Conservation (phyloP, 345 rosid genomes). For the Bruguiera parviflora region DNA sequence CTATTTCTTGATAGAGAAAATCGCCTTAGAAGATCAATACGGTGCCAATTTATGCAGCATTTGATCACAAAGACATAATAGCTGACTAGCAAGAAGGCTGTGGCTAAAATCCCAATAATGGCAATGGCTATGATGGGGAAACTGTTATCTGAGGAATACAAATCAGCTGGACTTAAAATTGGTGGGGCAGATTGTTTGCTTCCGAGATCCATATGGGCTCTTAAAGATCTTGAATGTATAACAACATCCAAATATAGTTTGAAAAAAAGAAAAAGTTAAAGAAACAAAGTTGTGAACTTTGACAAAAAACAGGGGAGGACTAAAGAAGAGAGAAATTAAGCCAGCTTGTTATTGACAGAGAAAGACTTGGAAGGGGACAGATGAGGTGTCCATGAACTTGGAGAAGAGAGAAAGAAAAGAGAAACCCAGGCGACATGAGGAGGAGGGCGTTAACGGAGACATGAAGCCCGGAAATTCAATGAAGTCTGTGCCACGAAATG, state of each 20-base stretch:
- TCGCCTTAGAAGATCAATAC: slow-evolving; percentile 57
- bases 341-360: slow-evolving; percentile 24
- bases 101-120: slow-evolving; percentile 80
- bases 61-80: slow-evolving; percentile 82
- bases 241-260: slow-evolving; percentile 12
- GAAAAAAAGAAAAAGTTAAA: too few species aligned
- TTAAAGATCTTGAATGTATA: slow-evolving; percentile 8
- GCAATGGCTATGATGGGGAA: slow-evolving; percentile 81
- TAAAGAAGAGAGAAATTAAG: slow-evolving; percentile 16
- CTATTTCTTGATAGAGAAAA: slow-evolving; percentile 58
- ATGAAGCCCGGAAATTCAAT: slow-evolving; percentile 15
- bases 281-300: background rate
- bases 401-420: slow-evolving; percentile 23
- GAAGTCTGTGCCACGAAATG: slow-evolving; percentile 24
- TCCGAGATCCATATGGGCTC: slow-evolving; percentile 47
- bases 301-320: background rate
- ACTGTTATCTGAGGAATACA: slow-evolving; percentile 39
- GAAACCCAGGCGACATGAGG: slow-evolving; percentile 14
- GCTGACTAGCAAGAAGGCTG: slow-evolving; percentile 77
- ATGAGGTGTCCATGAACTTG: slow-evolving; percentile 15
- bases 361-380: slow-evolving; percentile 12
- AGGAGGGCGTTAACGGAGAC: slow-evolving; percentile 14
- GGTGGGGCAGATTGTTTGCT: slow-evolving; percentile 36
- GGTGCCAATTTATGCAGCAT: slow-evolving; percentile 86
- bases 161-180: slow-evolving; percentile 23